Conservation (phyloP, 805 yeast genomes). For the Zygosaccharomyces siamensis region DNA sequence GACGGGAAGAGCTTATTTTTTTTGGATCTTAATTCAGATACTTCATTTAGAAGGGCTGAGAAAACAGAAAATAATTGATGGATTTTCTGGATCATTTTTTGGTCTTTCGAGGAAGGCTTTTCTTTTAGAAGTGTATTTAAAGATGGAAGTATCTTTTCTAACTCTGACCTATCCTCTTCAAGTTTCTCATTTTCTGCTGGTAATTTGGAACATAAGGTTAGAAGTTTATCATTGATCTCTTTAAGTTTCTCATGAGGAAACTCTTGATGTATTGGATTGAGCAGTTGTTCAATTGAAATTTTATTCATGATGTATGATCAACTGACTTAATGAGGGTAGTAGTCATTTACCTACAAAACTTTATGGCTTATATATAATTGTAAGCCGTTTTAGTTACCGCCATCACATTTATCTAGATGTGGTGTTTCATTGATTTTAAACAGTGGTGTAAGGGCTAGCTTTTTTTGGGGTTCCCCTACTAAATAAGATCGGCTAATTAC, state of each 20-base stretch:
- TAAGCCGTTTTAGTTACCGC: not conserved
- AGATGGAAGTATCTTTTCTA: not conserved
- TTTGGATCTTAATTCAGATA: not conserved
- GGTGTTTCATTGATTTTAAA: not conserved
- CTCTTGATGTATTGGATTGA: constrained; percentile 17
- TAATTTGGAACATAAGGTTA: constrained; percentile 11
- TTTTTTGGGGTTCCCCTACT: constrained; percentile 4
- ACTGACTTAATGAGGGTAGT: too few relatives aligned
- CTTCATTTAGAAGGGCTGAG: constrained; percentile 7
- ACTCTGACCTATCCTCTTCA: not conserved
- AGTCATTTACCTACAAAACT: not conserved
- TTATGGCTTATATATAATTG: not conserved
- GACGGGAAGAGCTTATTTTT: not conserved
- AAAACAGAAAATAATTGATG: constrained; percentile 14
- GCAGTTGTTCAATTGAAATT: constrained; percentile 18
- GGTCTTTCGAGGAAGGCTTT: constrained; percentile 3
- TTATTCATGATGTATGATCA: constrained; percentile 12
- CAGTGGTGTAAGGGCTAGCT: constrained; percentile 2
- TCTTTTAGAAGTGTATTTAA: not conserved
- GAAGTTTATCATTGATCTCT: constrained; percentile 11
- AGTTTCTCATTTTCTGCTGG: constrained; percentile 1
- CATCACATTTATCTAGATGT: not conserved
- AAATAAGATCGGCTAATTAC: not conserved
- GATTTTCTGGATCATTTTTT: constrained; percentile 6
- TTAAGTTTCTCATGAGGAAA: constrained; percentile 6